These are phyloP conservation scores for Neurospora cerealis DNA, from an alignment of 495 filamentous ascomycete genomes.

Conservation along the genomic window DNA sequence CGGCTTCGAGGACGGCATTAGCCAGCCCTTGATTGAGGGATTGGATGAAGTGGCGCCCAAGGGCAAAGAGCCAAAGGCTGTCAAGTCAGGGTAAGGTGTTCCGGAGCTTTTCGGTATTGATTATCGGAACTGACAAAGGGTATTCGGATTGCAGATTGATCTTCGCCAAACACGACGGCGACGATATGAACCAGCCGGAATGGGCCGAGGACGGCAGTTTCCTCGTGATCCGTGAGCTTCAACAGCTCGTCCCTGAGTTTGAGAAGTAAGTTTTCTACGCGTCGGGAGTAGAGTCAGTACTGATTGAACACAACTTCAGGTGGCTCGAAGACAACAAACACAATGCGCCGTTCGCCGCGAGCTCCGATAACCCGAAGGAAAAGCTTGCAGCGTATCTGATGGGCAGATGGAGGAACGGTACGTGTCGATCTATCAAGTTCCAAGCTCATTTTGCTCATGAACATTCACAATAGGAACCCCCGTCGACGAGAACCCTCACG, in stretches of 20 bases:
- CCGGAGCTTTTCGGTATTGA: neutral
- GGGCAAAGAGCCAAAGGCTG: neutral
- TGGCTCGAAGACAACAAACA: neutral
- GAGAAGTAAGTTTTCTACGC: neutral
- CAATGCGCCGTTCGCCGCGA: neutral
- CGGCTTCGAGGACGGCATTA: conserved; percentile 2
- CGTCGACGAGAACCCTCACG: neutral
- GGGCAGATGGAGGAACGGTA: conserved; percentile 1
- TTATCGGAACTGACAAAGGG: neutral
- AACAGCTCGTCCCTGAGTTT: neutral
- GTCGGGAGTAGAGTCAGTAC: neutral
- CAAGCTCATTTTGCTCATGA: neutral
- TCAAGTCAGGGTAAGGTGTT: neutral
- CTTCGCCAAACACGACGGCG: neutral
- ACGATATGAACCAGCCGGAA: neutral
- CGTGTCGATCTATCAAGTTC: neutral
- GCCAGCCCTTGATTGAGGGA: neutral
- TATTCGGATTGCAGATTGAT: neutral
- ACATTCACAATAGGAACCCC: neutral
- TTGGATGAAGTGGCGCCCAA: neutral
- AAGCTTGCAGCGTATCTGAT: conserved; percentile 1
- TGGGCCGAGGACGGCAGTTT: conserved; percentile 1
- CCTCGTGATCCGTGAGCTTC: conserved; percentile 1
- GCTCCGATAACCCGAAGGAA: neutral
- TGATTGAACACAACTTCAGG: neutral